These are phyloP conservation scores for Panicum miliaceum DNA, from an alignment of 176 grass and related monocot genomes.

Conservation along the genomic window DNA sequence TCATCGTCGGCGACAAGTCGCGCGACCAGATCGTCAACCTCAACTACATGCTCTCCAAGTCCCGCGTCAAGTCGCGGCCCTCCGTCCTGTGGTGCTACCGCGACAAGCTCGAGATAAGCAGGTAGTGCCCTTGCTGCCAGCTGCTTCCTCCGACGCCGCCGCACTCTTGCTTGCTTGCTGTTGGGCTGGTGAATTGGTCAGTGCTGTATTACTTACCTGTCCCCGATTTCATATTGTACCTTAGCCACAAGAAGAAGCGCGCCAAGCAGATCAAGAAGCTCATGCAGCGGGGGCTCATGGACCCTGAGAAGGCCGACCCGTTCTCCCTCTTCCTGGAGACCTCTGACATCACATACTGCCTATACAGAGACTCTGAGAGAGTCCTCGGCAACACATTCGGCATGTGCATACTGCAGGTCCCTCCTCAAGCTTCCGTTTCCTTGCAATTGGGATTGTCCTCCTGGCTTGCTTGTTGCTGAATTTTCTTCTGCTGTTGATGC, in stretches of 20 bases:
- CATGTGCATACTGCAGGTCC: constrained; percentile 97
- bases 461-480: neutral
- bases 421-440: neutral
- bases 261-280: constrained; percentile 95
- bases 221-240: neutral
- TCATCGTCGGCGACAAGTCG: constrained; percentile 96
- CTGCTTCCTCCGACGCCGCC: neutral
- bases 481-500: constrained; percentile 11
- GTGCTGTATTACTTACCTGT: neutral
- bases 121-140: constrained; percentile 29
- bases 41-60: constrained; percentile 88
- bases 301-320: constrained; percentile 87
- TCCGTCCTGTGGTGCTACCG: constrained; percentile 94
- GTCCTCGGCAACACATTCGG: constrained; percentile 96
- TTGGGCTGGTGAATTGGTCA: neutral
- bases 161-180: neutral
- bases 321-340: constrained; percentile 92
- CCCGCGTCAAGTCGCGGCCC: constrained; percentile 71
- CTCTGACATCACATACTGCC: constrained; percentile 79
- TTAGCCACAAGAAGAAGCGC: constrained; percentile 86
- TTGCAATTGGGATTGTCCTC: constrained; percentile 2
- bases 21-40: constrained; percentile 91
- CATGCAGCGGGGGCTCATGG: constrained; percentile 84
- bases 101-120: constrained; percentile 94
- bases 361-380: constrained; percentile 86